Evolutionary conservation across 306 rosid species (phyloP), one percentile per base, ranked within the genome.

Genomic region (Corylus americana): DNA sequence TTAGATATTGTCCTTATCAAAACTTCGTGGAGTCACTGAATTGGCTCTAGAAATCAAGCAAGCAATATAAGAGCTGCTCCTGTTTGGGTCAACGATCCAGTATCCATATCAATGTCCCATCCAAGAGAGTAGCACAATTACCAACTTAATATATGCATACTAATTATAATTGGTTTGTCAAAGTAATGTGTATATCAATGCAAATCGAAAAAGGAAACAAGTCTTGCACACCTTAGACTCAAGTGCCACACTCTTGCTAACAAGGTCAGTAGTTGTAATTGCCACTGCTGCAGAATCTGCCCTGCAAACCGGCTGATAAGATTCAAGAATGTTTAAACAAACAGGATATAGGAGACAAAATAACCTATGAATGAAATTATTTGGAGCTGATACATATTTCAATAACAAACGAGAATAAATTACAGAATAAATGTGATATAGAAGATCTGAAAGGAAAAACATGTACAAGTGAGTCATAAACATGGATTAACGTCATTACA

Each of bases 221-320:
- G 78, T 81, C 47, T 17, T 69, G 57, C 74, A 77, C 78, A 95
- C 99, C 94, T 88, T 81, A 57, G 92, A 86, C 83, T 92, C 97
- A 50, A 95, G 84, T 74, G 98, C 98, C 83, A 95, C 91, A 51
- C 98, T 95, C 92, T 95, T 95, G 90, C 92, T 91, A 63, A 91
- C 98, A 64, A 95, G 97, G 84, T 95, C 98, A 4, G 98, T 95
- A 0, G 98, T 95, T 27, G 98, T 95, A 77, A 95, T 92, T 57
- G 98, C 98, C 75, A 95, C 98, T 18, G 98, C 98, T 67, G 98
- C 97, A 73, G 88, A 73, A 82, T 90, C 97, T 79, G 97, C 98
- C 89, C 98, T 94, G 93, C 78, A 84, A 54, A 74, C 61, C 80
- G 77, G 73, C 88, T 59, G 71, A 85, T 86, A 80, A 76, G 79